These are phyloP conservation scores for Nicotiana rustica DNA, from an alignment of 305 asterid species.

Conservation along the genomic window DNA sequence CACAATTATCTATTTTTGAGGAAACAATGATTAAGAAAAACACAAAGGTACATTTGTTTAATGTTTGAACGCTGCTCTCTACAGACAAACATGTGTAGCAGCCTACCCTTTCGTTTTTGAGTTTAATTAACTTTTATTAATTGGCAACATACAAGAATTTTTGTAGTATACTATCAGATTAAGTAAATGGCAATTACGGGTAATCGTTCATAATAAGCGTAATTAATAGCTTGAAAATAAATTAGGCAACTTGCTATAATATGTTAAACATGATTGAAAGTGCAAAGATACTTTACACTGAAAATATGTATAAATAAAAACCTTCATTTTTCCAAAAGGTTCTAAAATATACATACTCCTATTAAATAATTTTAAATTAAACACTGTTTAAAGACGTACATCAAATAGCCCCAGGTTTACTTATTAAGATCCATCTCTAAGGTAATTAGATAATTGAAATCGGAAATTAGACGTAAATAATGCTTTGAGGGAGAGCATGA, in stretches of 20 bases:
- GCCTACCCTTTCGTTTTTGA: not conserved
- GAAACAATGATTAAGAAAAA: slow-evolving; percentile 2
- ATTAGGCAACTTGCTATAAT: not conserved
- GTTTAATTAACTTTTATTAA: not conserved
- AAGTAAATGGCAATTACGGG: not conserved
- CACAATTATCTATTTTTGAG: not conserved
- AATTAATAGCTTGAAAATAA: not conserved
- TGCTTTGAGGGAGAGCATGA: not conserved
- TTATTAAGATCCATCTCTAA: not conserved
- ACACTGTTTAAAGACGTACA: not conserved
- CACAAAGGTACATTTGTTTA: not conserved
- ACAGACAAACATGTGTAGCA: not conserved
- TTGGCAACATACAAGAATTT: not conserved
- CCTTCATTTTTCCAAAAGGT: not conserved
- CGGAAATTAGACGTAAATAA: too few species aligned
- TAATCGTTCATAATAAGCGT: not conserved
- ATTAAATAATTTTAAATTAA: not conserved
- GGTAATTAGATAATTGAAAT: not conserved
- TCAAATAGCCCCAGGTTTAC: not conserved
- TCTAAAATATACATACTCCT: too few species aligned
- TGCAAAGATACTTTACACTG: not conserved
- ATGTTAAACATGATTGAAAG: not conserved
- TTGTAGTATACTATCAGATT: not conserved
- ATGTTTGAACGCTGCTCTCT: slow-evolving; percentile 13
- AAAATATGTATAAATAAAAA: not conserved